These are phyloP conservation scores for Kodamaea sp. DNA, from an alignment of 1,139 yeast species.

Conservation along the genomic window DNA sequence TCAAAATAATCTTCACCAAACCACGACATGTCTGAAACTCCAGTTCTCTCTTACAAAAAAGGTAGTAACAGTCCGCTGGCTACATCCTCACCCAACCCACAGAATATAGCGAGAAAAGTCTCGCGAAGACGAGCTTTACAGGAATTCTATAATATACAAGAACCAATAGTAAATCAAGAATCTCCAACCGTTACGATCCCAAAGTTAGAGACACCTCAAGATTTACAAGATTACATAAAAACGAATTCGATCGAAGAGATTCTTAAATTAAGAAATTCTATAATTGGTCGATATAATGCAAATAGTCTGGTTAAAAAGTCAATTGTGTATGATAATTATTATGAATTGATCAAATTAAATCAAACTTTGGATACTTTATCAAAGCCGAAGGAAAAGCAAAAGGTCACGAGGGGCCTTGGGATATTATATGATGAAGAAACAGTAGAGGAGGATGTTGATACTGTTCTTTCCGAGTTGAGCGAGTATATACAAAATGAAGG, in stretches of 20 bases:
- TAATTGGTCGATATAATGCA: conserved; percentile 31
- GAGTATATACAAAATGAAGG: conserved; percentile 25
- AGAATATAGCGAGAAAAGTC: conserved; percentile 26
- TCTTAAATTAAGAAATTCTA: conserved; percentile 32
- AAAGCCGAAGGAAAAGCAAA: conserved; percentile 15
- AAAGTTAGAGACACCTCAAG: conserved; percentile 19
- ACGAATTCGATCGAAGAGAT: conserved; percentile 29
- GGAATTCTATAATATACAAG: conserved; percentile 38
- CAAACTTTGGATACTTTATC: conserved; percentile 33
- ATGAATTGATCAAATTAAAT: conserved; percentile 42
- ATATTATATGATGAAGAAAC: conserved; percentile 7
- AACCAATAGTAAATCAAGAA: conserved; percentile 11
- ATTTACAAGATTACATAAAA: conserved; percentile 17
- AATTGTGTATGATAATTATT: conserved; percentile 46
- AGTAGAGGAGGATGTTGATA: conserved; percentile 16
- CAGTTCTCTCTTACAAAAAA: conserved; percentile 17
- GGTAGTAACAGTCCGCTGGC: conserved; percentile 7
- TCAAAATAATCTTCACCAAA: background rate
- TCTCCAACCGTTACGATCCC: conserved; percentile 3
- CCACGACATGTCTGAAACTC: conserved; percentile 21
- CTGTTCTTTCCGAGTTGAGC: conserved; percentile 26
- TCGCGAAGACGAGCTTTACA: conserved; percentile 43
- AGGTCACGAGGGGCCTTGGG: conserved; percentile 9
- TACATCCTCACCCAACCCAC: conserved; percentile 12
- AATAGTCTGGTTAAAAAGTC: conserved; percentile 44